Evolutionary conservation across 176 grass and related monocot species (phyloP).

Genomic region (Dendrocalamus sinicus): DNA sequence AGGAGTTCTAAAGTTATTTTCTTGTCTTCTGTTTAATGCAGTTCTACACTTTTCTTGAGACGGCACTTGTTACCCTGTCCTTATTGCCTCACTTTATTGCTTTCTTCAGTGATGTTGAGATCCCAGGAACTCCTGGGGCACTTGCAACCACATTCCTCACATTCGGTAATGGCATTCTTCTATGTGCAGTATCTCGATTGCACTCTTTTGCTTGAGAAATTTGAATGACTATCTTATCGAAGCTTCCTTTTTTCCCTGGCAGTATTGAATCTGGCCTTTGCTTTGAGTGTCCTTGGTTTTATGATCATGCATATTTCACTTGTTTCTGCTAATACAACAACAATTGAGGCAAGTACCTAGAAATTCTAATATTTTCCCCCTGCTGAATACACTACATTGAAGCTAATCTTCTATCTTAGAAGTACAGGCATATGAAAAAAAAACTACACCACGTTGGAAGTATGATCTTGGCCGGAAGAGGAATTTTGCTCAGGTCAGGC

Average conservation of each 20-base stretch:
- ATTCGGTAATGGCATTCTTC: slow-evolving; percentile 54
- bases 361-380: background rate
- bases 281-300: slow-evolving; percentile 80
- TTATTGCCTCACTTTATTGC: slow-evolving; percentile 70
- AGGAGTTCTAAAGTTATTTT: slow-evolving; percentile 19
- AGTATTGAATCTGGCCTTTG: slow-evolving; percentile 91
- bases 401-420: background rate
- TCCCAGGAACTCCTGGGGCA: slow-evolving; percentile 74
- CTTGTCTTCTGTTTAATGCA: slow-evolving; percentile 42
- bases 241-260: slow-evolving; percentile 8
- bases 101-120: slow-evolving; percentile 69
- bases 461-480: slow-evolving; percentile 90
- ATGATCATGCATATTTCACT: slow-evolving; percentile 72
- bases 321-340: slow-evolving; percentile 79
- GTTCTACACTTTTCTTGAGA: slow-evolving; percentile 84
- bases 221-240: background rate
- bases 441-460: slow-evolving; percentile 85
- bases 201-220: slow-evolving; percentile 4
- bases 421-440: slow-evolving; percentile 90
- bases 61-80: slow-evolving; percentile 66
- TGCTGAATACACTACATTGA: background rate
- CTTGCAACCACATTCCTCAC: slow-evolving; percentile 74
- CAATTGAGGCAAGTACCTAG: slow-evolving; percentile 72
- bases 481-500: slow-evolving; percentile 88
- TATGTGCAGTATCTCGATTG: background rate